phyloP scores from a whole-genome alignment of 2,329 filamentous ascomycete genomes.

The Penicillium polonicum region DNA sequence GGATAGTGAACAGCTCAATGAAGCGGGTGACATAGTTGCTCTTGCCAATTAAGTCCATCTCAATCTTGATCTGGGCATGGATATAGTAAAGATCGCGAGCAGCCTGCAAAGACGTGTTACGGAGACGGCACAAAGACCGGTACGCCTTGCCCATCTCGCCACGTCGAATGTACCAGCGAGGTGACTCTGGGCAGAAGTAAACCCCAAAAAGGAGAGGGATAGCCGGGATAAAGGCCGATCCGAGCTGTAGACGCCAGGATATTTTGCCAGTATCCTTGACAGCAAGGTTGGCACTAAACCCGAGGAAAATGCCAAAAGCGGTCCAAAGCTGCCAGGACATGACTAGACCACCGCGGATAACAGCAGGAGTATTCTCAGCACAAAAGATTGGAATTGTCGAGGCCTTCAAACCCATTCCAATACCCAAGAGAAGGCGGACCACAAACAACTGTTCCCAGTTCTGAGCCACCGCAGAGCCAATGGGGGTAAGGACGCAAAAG shows the following conservation, averaged over 20 bases:
- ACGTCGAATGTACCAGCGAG: conserved; percentile 68
- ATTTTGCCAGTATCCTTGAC: conserved; percentile 60
- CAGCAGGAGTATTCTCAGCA: conserved; percentile 56
- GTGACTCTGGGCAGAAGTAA: conserved; percentile 64
- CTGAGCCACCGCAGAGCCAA: conserved; percentile 63
- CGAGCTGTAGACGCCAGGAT: conserved; percentile 64
- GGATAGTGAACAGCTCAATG: conserved; percentile 50
- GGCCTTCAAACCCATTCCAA: conserved; percentile 62
- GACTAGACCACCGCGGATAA: conserved; percentile 56
- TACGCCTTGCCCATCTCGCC: conserved; percentile 61
- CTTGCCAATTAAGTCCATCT: conserved; percentile 42
- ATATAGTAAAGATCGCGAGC: conserved; percentile 64
- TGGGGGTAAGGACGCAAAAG: conserved; percentile 65
- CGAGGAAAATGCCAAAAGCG: conserved; percentile 65
- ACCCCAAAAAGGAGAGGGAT: conserved; percentile 59
- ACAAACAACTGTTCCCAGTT: conserved; percentile 59
- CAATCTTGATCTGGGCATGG: conserved; percentile 52
- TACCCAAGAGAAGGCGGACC: conserved; percentile 57
- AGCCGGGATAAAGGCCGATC: conserved; percentile 64
- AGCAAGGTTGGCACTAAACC: conserved; percentile 63
- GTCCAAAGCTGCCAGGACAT: conserved; percentile 57
- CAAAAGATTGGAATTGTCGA: conserved; percentile 58
- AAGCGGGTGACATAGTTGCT: conserved; percentile 63
- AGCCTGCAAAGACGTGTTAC: conserved; percentile 60
- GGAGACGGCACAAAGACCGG: conserved; percentile 55